Base-by-base conservation (phyloP, 805 yeast species). In the Saturnispora zaruensis region DNA sequence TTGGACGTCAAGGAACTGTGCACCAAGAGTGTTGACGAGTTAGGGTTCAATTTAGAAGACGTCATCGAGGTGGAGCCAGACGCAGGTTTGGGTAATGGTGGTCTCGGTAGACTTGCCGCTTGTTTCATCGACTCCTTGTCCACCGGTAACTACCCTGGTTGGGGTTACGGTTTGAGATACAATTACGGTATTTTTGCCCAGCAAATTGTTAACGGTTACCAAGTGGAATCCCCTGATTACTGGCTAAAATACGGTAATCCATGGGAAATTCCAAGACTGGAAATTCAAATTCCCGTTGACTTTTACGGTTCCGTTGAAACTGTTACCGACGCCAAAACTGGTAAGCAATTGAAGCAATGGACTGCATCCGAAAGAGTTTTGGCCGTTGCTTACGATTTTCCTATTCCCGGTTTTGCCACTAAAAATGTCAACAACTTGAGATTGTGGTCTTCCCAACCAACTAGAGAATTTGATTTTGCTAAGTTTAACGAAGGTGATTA, bases 141-240 rank as follows among this genome's bases (percentile, higher is more conserved):
- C 33, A 81, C 95, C 4, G 84, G 86, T 56, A 82, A 86, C 66
- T 87, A 86, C 66, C 88, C 95, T 16, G 96, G 95, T 46, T 89
- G 97, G 97, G 97, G 97, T 55, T 89, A 89, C 66, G 96, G 97
- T 53, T 72, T 89, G 58, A 83, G 95, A 64, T 89, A 89, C 70
- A 88, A 88, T 67, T 89, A 90, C 64, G 97, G 97, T 66, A 89
- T 89, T 59, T 89, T 89, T 69, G 79, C 88, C 57, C 97, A 89
- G 70, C 81, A 81, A 65, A 87, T 89, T 61, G 76, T 87, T 58
- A 87, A 90, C 62, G 97, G 96, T 9, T 87, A 86, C 69, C 97
- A 89, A 69, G 95, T 90, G 36, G 97, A 89, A 68, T 76, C 87
- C 32, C 97, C 97, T 11, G 97, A 89, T 65, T 87, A 89, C 66